A percentile compares a stretch with the other conserved stretches of the same genome.
These are phyloP conservation scores for Blastomyces emzantsi DNA, from an alignment of 2,329 filamentous ascomycete genomes.

Conservation along the genomic window DNA sequence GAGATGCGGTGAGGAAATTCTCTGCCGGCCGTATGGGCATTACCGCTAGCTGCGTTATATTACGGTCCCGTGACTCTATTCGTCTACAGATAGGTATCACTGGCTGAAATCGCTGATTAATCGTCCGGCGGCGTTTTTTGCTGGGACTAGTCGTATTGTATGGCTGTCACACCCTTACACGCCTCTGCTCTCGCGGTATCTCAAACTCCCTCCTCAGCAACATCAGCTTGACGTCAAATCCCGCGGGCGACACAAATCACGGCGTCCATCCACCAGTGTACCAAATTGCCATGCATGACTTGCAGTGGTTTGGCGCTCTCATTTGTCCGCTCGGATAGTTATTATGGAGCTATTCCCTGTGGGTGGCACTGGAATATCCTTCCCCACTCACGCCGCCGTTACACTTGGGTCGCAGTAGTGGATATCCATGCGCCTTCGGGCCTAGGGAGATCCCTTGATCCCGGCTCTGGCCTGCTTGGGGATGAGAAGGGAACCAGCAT, in stretches of 20 bases:
- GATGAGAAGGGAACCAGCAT: no score
- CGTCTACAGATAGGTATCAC: not conserved
- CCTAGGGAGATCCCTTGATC: not conserved
- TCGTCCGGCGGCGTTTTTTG: no score
- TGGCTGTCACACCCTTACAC: not conserved
- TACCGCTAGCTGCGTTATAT: not conserved
- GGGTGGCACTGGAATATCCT: not conserved
- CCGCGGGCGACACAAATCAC: not conserved
- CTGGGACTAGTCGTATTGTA: not conserved
- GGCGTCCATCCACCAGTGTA: not conserved
- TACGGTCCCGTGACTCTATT: not conserved
- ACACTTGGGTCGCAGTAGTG: constrained; percentile 5
- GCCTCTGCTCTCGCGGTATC: not conserved
- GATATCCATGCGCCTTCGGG: not conserved
- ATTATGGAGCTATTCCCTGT: not conserved
- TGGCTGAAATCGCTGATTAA: not conserved
- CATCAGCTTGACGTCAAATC: not conserved
- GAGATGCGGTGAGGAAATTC: not conserved
- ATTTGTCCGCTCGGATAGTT: not conserved
- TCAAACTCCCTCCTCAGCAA: not conserved
- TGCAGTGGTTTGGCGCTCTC: not conserved
- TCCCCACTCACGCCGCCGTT: constrained; percentile 3
- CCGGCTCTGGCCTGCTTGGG: not conserved
- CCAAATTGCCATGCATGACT: not conserved
- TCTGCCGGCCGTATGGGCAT: not conserved